A percentile compares a stretch with the other conserved stretches of the same genome.
These are phyloP conservation scores for Termitomyces sp. DNA, from an alignment of 768 basidiomycete genomes.

Conservation along the genomic window DNA sequence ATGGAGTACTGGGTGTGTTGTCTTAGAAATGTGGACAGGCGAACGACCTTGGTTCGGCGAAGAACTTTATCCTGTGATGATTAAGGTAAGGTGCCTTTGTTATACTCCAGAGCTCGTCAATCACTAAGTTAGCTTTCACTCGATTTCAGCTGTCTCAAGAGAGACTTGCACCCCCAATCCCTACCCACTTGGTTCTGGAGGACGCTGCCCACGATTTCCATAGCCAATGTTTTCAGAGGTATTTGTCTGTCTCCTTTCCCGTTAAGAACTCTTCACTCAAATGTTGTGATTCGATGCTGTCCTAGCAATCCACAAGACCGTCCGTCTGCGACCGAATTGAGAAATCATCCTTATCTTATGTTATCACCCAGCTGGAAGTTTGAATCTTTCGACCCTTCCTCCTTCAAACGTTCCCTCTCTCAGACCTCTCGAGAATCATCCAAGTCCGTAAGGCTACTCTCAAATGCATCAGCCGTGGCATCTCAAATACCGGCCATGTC, in stretches of 20 bases:
- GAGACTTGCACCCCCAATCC: conserved; percentile 71
- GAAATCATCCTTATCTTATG: conserved; percentile 57
- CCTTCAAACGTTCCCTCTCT: conserved; percentile 5
- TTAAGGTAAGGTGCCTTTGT: conserved; percentile 53
- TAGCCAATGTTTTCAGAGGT: conserved; percentile 73
- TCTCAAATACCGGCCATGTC: conserved; percentile 1
- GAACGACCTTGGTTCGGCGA: conserved; percentile 80
- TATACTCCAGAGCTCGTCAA: neutral
- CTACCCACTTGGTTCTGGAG: conserved; percentile 58
- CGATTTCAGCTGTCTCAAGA: conserved; percentile 55
- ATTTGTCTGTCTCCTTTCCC: conserved; percentile 15
- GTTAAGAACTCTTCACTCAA: neutral
- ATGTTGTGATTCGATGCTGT: neutral
- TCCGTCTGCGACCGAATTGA: conserved; percentile 60
- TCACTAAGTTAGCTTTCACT: neutral
- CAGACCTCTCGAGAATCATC: conserved; percentile 9
- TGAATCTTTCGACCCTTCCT: conserved; percentile 8
- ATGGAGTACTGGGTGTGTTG: conserved; percentile 92
- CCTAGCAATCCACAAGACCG: conserved; percentile 64
- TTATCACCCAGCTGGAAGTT: conserved; percentile 51
- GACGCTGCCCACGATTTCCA: conserved; percentile 67
- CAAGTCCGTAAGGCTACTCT: neutral
- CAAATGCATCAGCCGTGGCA: neutral
- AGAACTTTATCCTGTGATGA: conserved; percentile 70
- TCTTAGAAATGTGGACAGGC: conserved; percentile 96